phyloP scores from a whole-genome alignment of 371 early-diverging fungal genomes.

The Catenaria anguillulae region DNA sequence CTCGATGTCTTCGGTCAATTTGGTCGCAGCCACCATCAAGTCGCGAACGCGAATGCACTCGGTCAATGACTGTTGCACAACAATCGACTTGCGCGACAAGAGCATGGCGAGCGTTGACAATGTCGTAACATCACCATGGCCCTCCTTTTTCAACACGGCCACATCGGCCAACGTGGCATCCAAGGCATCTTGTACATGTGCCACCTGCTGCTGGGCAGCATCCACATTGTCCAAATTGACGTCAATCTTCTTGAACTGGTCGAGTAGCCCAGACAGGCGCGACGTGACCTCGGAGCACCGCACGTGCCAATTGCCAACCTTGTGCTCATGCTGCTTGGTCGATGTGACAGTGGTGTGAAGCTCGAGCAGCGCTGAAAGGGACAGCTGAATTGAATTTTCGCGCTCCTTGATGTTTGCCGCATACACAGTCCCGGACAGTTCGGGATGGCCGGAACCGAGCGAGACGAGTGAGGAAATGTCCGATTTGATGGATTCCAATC shows the following conservation, averaged over 20 bases:
- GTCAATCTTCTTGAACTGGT: conserved; percentile 6
- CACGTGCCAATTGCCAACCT: neutral
- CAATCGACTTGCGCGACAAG: neutral
- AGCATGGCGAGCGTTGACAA: neutral
- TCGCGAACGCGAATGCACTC: neutral
- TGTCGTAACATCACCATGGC: neutral
- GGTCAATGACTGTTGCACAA: neutral
- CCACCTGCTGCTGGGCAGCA: conserved; percentile 8
- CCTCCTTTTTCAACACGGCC: neutral
- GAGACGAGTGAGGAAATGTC: neutral
- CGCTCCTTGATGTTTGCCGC: conserved; percentile 6
- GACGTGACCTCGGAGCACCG: neutral
- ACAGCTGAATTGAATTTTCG: neutral
- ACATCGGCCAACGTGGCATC: conserved; percentile 6
- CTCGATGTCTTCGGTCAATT: neutral
- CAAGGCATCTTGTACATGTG: conserved; percentile 7
- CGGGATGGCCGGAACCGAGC: conserved; percentile 4
- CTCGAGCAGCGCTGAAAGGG: neutral
- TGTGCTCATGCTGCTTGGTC: neutral
- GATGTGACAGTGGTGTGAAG: neutral
- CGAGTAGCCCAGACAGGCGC: conserved; percentile 7
- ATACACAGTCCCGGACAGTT: conserved; percentile 8
- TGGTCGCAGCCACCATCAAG: neutral
- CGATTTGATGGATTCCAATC: neutral
- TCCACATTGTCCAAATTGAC: conserved; percentile 16